A percentile compares a stretch with the other conserved stretches of the same genome.
Evolutionary conservation across 352 stramenopile species (phyloP).

Genomic region (Phytophthora brassicae): DNA sequence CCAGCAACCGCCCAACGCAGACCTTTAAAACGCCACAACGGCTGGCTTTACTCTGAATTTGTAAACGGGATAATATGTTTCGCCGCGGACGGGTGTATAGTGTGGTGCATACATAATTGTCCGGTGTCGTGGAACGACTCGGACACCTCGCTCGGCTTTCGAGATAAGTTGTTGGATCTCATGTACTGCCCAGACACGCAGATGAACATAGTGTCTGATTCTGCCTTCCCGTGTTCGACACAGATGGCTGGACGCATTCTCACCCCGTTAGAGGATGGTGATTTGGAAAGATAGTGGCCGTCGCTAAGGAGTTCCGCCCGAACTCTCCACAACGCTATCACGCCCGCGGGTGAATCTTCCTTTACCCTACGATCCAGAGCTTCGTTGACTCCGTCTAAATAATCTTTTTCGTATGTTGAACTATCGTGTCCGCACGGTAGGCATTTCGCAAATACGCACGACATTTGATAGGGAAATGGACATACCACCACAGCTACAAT

Average conservation of each 20-base stretch:
- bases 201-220: not conserved
- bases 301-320: not conserved
- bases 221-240: not conserved
- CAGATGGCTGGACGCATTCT: not conserved
- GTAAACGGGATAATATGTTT: slow-evolving; percentile 7
- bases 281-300: not conserved
- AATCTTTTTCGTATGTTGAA: slow-evolving; percentile 3
- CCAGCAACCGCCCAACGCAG: not conserved
- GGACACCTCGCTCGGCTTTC: no score
- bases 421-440: no score
- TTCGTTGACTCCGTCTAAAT: not conserved
- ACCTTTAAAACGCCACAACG: not conserved
- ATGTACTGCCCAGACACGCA: not conserved
- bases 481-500: no score
- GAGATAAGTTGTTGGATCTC: not conserved
- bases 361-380: not conserved
- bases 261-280: not conserved
- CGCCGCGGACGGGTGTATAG: slow-evolving; percentile 2
- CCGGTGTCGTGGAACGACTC: slow-evolving; percentile 8
- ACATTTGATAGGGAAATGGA: slow-evolving; percentile 1
- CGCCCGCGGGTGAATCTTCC: not conserved
- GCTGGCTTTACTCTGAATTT: slow-evolving; percentile 7
- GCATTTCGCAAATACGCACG: not conserved
- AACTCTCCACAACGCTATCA: not conserved
- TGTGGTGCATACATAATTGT: slow-evolving; percentile 18